Base-by-base conservation (phyloP, 2,329 filamentous ascomycete genomes). In the Orbilia blumenaviensis region DNA sequence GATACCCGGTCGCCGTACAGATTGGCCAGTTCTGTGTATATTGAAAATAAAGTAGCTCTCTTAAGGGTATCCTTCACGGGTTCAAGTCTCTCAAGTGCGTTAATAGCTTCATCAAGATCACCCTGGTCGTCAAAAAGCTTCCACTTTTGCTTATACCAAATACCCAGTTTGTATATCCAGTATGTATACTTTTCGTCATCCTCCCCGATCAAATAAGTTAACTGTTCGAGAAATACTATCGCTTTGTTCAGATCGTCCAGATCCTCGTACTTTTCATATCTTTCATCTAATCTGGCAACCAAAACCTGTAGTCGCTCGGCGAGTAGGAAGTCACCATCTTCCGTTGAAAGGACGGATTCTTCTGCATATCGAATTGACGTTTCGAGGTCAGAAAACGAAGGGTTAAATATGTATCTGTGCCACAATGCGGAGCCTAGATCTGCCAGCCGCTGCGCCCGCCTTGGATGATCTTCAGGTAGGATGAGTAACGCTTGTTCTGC, bases 201-300 rank as follows among this genome's bases (percentile, higher is more conserved):
- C 9, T 16, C 16, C 16, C 23, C 41, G 16, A 38, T 38, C 9
- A 21, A 44, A 23, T 18, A 18, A 16, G 38, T 42, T 16, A 42
- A 42, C 3, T 61, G 34, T 23, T 44, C 56, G 25, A 21, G 8
- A 7, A 25, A 61, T 1, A 61, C 56, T 2, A 61, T n/a, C 9
- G 56, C 18, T 44, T 61, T 61, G 56, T 61, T 18, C 14, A 61
- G 10, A 27, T 61, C 56, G 23, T 61, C 56, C 9, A 61, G 14
- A 29, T 42, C 23, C 16, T 44, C 7, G 12, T 6, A 25, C 38
- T 16, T 10, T 6, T 61, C 36, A 14, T 44, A 61, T 29, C 36
- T 42, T 4, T 16, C 8, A 10, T 44, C 16, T 2, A 44, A 16
- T 10, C 38, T 5, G 1, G 7, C 12, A 1, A 7, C 38, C 38